These are phyloP conservation scores for Starmera dryadoides DNA, from an alignment of 805 yeast species.

Conservation along the genomic window DNA sequence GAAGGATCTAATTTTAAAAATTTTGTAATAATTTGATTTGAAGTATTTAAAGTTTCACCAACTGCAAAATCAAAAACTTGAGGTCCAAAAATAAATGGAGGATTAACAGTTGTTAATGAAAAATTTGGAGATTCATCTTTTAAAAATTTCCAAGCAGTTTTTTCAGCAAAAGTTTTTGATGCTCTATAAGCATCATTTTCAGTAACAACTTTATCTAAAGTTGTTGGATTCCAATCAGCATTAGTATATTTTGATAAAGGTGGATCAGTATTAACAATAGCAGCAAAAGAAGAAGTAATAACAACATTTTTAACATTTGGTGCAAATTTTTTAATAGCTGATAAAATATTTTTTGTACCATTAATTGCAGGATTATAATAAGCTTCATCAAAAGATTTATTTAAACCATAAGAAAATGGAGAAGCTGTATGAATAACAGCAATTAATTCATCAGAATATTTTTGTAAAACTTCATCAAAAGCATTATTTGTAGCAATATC, in stretches of 20 bases:
- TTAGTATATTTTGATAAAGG: slow-evolving; percentile 19
- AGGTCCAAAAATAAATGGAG: slow-evolving; percentile 37
- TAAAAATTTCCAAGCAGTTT: slow-evolving; percentile 40
- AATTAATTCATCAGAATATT: slow-evolving; percentile 33
- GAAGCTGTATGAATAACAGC: slow-evolving; percentile 51
- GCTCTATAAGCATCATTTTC: slow-evolving; percentile 25
- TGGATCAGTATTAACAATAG: slow-evolving; percentile 24
- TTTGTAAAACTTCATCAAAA: slow-evolving; percentile 33
- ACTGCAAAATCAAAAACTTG: slow-evolving; percentile 30
- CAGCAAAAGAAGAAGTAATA: slow-evolving; percentile 49
- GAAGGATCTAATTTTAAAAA: slow-evolving; percentile 11
- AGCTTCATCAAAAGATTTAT: slow-evolving; percentile 36
- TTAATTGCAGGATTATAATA: slow-evolving; percentile 45
- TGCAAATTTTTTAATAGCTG: slow-evolving; percentile 28
- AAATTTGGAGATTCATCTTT: slow-evolving; percentile 27
- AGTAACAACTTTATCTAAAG: slow-evolving; percentile 12
- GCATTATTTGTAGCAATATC: slow-evolving; percentile 35
- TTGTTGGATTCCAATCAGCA: slow-evolving; percentile 26
- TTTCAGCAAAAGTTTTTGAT: slow-evolving; percentile 48
- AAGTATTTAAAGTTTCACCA: slow-evolving; percentile 28
- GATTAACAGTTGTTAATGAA: slow-evolving; percentile 28
- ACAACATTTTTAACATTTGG: slow-evolving; percentile 37
- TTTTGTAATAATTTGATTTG: slow-evolving; percentile 19
- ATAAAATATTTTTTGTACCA: slow-evolving; percentile 42
- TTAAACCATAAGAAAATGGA: slow-evolving; percentile 27